phyloP scores from a whole-genome alignment of 2,329 filamentous ascomycete genomes.

The Claviceps maximensis region DNA sequence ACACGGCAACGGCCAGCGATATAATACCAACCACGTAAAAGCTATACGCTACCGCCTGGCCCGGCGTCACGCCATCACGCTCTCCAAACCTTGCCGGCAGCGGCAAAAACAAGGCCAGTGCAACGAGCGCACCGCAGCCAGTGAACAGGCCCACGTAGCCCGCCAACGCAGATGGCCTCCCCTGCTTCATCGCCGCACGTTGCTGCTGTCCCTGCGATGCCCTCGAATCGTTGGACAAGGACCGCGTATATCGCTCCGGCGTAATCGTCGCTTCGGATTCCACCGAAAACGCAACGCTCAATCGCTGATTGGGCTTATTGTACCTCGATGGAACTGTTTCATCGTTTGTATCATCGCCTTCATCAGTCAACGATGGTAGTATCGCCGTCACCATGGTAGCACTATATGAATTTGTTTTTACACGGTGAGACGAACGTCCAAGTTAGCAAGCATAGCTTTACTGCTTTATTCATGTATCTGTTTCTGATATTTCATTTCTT shows the following conservation, averaged over 20 bases:
- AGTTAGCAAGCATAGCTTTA: slow-evolving; percentile 1
- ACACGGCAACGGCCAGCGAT: slow-evolving; percentile 56
- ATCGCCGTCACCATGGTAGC: slow-evolving; percentile 97
- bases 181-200: slow-evolving; percentile 16
- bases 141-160: slow-evolving; percentile 88
- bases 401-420: slow-evolving; percentile 19
- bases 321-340: slow-evolving; percentile 14
- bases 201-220: slow-evolving; percentile 3
- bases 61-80: slow-evolving; percentile 56
- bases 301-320: slow-evolving; percentile 32
- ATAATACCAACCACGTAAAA: slow-evolving; percentile 77
- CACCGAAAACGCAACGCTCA: slow-evolving; percentile 52
- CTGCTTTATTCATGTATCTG: too few relatives aligned
- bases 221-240: slow-evolving; percentile 18
- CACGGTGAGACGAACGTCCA: background rate
- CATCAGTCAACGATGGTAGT: slow-evolving; percentile 56
- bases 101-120: slow-evolving; percentile 70
- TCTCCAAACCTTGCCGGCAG: slow-evolving; percentile 68
- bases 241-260: slow-evolving; percentile 41
- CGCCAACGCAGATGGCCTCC: slow-evolving; percentile 53
- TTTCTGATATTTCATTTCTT: too few relatives aligned
- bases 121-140: slow-evolving; percentile 79
- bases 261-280: slow-evolving; percentile 67
- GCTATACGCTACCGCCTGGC: slow-evolving; percentile 63
- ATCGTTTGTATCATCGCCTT: slow-evolving; percentile 20